phyloP scores from a whole-genome alignment of 2,329 filamentous ascomycete genomes.

The Arthrocladium fulminans region DNA sequence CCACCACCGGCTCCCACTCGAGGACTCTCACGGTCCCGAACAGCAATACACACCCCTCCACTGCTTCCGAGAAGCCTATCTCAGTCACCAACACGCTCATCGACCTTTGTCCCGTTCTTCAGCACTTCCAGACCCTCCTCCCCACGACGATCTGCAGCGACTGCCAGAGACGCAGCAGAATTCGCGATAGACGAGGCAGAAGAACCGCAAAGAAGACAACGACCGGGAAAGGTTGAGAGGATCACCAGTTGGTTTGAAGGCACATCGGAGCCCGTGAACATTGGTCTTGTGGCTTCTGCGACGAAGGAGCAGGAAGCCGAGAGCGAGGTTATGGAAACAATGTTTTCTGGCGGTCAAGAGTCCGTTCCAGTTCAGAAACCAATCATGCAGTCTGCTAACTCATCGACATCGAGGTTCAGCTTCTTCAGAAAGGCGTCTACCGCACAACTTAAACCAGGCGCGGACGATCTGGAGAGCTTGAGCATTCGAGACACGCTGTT shows the following conservation, averaged over 20 bases:
- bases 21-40: conserved; percentile 19
- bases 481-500: conserved; percentile 48
- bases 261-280: conserved; percentile 41
- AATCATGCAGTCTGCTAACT: conserved; percentile 23
- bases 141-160: conserved; percentile 13
- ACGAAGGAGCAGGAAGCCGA: conserved; percentile 22
- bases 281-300: conserved; percentile 31
- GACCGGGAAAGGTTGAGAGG: conserved; percentile 14
- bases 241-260: conserved; percentile 47
- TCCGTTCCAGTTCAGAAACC: conserved; percentile 14
- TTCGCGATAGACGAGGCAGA: conserved; percentile 1
- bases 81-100: conserved; percentile 19
- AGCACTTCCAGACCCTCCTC: conserved; percentile 18
- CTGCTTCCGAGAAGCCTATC: conserved; percentile 14
- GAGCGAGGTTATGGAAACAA: conserved; percentile 14
- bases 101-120: conserved; percentile 20
- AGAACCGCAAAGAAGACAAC: conserved; percentile 5
- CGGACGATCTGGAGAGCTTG: conserved; percentile 45
- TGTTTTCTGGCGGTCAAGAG: conserved; percentile 15
- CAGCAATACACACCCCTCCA: conserved; percentile 18
- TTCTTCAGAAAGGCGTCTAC: conserved; percentile 34
- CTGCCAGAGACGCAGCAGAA: conserved; percentile 13
- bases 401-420: conserved; percentile 31
- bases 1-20: conserved; percentile 16
- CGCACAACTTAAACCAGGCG: conserved; percentile 22